These are phyloP conservation scores for Xylaria sp. DNA, from an alignment of 495 filamentous ascomycete genomes.

Conservation along the genomic window DNA sequence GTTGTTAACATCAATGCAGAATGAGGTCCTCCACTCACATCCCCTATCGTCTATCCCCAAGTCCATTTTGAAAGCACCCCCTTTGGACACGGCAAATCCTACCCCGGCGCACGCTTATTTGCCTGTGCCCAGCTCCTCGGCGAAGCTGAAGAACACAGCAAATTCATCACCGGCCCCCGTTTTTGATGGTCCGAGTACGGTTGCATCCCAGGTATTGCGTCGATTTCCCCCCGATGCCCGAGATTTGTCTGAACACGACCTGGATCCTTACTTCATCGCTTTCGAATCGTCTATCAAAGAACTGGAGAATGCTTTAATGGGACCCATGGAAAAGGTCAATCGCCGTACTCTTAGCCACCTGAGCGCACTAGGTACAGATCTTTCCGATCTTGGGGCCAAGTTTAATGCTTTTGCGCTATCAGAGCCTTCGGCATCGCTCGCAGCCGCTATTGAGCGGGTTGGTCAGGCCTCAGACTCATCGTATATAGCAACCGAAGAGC, in stretches of 20 bases:
- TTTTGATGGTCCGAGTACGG: constrained; percentile 57
- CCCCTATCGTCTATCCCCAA: constrained; percentile 93
- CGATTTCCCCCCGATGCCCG: constrained; percentile 84
- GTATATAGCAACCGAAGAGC: constrained; percentile 92
- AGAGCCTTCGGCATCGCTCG: constrained; percentile 83
- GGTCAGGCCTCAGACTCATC: constrained; percentile 96
- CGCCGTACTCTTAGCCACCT: constrained; percentile 85
- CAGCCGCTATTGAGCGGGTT: constrained; percentile 91
- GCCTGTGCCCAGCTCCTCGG: constrained; percentile 81
- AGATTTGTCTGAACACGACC: constrained; percentile 81
- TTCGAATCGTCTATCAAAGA: constrained; percentile 90
- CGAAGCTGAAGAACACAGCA: constrained; percentile 75
- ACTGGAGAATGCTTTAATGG: constrained; percentile 82
- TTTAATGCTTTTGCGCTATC: constrained; percentile 98
- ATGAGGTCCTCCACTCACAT: constrained; percentile 87
- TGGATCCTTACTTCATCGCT: constrained; percentile 93
- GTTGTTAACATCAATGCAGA: constrained; percentile 63
- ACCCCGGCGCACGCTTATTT: constrained; percentile 88
- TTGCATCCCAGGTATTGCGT: constrained; percentile 68
- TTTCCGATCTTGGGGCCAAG: constrained; percentile 88
- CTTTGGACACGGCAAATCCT: constrained; percentile 89
- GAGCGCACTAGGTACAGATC: constrained; percentile 79
- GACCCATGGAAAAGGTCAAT: constrained; percentile 95
- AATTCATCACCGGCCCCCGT: constrained; percentile 47
- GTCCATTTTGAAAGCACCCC: constrained; percentile 89